phyloP scores from a whole-genome alignment of 108 stramenopile species.

The Pseudonitzschia multiseries region DNA sequence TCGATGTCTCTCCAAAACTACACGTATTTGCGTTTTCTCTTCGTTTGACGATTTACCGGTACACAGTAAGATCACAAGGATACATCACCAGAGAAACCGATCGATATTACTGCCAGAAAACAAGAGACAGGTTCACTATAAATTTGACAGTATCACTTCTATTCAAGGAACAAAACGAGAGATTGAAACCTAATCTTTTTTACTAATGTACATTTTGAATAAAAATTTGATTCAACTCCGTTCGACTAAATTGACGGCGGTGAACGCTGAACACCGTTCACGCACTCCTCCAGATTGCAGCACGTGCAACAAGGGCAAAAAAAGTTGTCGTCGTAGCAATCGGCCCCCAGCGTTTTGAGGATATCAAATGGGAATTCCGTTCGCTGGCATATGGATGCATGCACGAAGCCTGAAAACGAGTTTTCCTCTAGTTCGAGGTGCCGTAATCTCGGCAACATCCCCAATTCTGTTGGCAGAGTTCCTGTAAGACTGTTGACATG shows the following conservation, averaged over 20 bases:
- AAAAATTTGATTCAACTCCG: no score
- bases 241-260: not conserved
- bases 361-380: slow-evolving; percentile 12
- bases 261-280: not conserved
- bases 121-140: no score
- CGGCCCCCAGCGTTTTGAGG: slow-evolving; percentile 25
- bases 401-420: slow-evolving; percentile 24
- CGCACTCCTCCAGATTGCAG: slow-evolving; percentile 18
- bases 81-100: no score
- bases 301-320: slow-evolving; percentile 30
- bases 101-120: no score
- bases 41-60: no score
- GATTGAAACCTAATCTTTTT: no score
- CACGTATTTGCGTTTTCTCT: no score
- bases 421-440: slow-evolving; percentile 22
- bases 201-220: no score
- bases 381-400: slow-evolving; percentile 18
- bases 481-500: slow-evolving; percentile 30
- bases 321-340: slow-evolving; percentile 22
- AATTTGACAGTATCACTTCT: no score
- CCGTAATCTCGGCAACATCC: slow-evolving; percentile 5
- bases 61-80: no score
- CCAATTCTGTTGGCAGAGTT: slow-evolving; percentile 15
- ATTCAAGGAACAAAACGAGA: no score
- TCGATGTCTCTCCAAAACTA: no score